A percentile compares a stretch with the other conserved stretches of the same genome.
Conservation (phyloP, 768 basidiomycete species). For the Chlorophyllum brunneum region DNA sequence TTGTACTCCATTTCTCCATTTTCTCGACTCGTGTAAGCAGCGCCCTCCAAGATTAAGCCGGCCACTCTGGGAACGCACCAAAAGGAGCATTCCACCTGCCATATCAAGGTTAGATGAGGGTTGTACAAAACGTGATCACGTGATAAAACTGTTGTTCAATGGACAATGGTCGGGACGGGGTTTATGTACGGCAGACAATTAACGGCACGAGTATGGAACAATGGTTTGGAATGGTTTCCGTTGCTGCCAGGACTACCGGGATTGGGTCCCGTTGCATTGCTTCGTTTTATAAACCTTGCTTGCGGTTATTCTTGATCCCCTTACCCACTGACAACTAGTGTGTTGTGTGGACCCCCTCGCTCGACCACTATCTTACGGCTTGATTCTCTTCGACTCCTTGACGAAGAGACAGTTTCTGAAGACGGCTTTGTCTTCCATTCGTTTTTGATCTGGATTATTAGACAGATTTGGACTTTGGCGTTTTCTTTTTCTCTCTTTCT, state of each 20-base stretch:
- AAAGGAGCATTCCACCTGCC: not conserved
- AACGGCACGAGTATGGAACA: conserved; percentile 2
- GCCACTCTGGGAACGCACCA: not conserved
- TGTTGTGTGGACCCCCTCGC: not conserved
- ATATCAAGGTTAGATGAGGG: not conserved
- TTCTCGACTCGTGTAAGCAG: too few relatives aligned
- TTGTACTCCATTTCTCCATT: too few relatives aligned
- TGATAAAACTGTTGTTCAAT: not conserved
- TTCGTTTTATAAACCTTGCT: not conserved
- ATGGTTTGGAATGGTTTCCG: not conserved
- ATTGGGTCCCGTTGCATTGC: not conserved
- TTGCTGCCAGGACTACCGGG: conserved; percentile 3
- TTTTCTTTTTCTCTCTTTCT: not conserved
- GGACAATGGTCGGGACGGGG: conserved; percentile 2
- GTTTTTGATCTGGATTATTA: not conserved
- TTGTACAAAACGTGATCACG: conserved; percentile 2
- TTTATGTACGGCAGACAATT: not conserved
- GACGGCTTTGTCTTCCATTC: not conserved
- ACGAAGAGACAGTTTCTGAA: not conserved
- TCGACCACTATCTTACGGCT: not conserved
- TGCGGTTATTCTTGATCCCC: not conserved
- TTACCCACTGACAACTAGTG: not conserved
- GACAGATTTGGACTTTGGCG: not conserved
- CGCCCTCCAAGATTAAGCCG: not conserved
- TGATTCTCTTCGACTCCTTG: not conserved